Evolutionary conservation across 163 green algal genomes (phyloP).

Genomic region (Coccomyxa subellipsoidea): DNA sequence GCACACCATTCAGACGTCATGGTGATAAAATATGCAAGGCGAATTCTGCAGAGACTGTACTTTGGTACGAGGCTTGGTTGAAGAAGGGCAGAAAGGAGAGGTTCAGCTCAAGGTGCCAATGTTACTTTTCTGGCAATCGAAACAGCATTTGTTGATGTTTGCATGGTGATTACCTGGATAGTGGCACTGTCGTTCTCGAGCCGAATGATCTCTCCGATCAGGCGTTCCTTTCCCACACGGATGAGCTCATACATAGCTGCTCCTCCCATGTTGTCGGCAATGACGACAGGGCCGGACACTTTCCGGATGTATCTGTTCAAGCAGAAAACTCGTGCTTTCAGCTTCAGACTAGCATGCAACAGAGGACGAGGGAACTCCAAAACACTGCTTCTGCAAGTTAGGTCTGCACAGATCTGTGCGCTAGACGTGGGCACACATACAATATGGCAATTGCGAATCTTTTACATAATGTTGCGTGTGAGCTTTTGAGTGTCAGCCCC

Average conservation of each 20-base stretch:
- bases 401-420: not conserved
- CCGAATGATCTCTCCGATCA: conserved; percentile 99
- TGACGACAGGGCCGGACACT: conserved; percentile 96
- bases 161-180: conserved; percentile 82
- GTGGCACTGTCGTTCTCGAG: conserved; percentile 96
- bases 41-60: too few species aligned
- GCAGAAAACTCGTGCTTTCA: not conserved
- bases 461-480: not conserved
- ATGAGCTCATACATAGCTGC: conserved; percentile 99
- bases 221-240: conserved; percentile 86
- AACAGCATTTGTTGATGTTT: too few species aligned
- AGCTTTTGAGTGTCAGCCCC: not conserved
- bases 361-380: not conserved
- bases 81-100: too few species aligned
- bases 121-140: too few species aligned
- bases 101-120: too few species aligned
- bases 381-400: not conserved
- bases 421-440: not conserved
- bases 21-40: too few species aligned
- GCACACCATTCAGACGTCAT: too few species aligned
- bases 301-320: conserved; percentile 72
- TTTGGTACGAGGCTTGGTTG: too few species aligned
- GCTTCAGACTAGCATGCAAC: not conserved
- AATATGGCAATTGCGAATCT: not conserved
- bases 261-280: conserved; percentile 91